Evolutionary conservation across 768 basidiomycete genomes (phyloP).

Genomic region (Termitomyces titanicus): DNA sequence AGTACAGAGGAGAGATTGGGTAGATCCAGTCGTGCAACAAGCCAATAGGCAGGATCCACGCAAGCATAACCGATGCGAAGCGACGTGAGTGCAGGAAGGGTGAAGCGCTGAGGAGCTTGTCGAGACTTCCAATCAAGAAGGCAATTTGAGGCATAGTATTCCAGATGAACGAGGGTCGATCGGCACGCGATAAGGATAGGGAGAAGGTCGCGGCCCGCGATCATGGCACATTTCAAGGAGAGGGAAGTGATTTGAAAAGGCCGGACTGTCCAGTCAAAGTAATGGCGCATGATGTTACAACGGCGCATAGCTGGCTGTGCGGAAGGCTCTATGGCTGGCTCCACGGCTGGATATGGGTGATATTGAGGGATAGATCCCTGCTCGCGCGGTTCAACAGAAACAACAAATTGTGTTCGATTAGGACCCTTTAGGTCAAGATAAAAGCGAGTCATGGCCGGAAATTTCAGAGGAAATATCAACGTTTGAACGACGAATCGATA

Average conservation of each 20-base stretch:
- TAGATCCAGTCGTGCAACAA: conserved; percentile 8
- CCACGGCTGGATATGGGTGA: background rate
- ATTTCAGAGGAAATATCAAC: conserved; percentile 1
- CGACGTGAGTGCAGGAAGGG: conserved; percentile 14
- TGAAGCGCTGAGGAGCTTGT: background rate
- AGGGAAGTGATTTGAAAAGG: conserved; percentile 12
- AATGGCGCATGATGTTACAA: background rate
- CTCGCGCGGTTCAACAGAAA: conserved; percentile 5
- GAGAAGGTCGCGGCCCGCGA: conserved; percentile 7
- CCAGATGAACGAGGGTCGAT: conserved; percentile 12
- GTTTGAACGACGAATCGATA: background rate
- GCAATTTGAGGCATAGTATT: conserved; percentile 9
- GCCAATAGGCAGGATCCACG: conserved; percentile 4
- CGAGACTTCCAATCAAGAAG: conserved; percentile 1
- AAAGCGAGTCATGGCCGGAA: conserved; percentile 7
- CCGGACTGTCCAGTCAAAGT: conserved; percentile 12
- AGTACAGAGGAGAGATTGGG: conserved; percentile 10
- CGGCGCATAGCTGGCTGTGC: background rate
- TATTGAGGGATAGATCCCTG: background rate
- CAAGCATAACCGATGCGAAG: conserved; percentile 12
- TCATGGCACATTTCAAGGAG: conserved; percentile 12
- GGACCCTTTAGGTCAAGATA: conserved; percentile 7
- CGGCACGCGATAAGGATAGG: conserved; percentile 15
- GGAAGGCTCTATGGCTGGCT: background rate
- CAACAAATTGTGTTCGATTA: conserved; percentile 3